A percentile compares a stretch with the other conserved stretches of the same genome.
These are phyloP conservation scores for Ottelia alismoides DNA, from an alignment of 106 monocot species.

Conservation along the genomic window DNA sequence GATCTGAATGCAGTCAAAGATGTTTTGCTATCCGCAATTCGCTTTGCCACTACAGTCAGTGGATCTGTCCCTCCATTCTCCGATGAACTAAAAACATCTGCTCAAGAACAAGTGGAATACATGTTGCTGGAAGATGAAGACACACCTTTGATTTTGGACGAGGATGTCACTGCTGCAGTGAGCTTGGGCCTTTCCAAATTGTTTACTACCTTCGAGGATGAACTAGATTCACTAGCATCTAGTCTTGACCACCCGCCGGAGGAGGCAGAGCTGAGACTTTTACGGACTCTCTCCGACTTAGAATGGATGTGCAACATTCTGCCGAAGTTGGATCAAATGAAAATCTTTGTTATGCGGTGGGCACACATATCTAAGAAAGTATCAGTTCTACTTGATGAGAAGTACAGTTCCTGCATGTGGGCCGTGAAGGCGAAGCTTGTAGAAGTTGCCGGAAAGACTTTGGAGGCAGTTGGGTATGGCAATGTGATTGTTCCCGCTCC, in stretches of 20 bases:
- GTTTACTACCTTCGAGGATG: slow-evolving; percentile 36
- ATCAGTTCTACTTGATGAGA: slow-evolving; percentile 32
- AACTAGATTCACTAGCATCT: slow-evolving; percentile 20
- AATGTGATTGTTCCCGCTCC: slow-evolving; percentile 62
- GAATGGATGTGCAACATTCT: slow-evolving; percentile 69
- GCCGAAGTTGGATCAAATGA: slow-evolving; percentile 74
- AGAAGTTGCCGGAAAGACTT: slow-evolving; percentile 58
- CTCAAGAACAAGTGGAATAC: slow-evolving; percentile 91
- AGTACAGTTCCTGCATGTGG: slow-evolving; percentile 42
- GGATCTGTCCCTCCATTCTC: slow-evolving; percentile 42
- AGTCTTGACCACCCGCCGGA: slow-evolving; percentile 25
- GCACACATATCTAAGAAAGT: slow-evolving; percentile 37
- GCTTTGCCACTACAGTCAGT: slow-evolving; percentile 43
- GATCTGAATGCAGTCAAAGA: slow-evolving; percentile 51
- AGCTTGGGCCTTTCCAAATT: slow-evolving; percentile 38
- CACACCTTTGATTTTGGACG: slow-evolving; percentile 36
- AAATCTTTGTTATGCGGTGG: slow-evolving; percentile 58
- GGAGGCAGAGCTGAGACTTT: slow-evolving; percentile 34
- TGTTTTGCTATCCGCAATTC: slow-evolving; percentile 80
- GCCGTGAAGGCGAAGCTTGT: slow-evolving; percentile 51
- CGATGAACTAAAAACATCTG: slow-evolving; percentile 79
- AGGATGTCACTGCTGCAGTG: slow-evolving; percentile 49
- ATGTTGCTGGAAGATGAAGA: slow-evolving; percentile 84
- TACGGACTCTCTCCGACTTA: slow-evolving; percentile 49
- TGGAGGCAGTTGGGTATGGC: slow-evolving; percentile 86